These are phyloP conservation scores for Xylaria multiplex DNA, from an alignment of 2,329 filamentous ascomycete genomes.

Conservation along the genomic window DNA sequence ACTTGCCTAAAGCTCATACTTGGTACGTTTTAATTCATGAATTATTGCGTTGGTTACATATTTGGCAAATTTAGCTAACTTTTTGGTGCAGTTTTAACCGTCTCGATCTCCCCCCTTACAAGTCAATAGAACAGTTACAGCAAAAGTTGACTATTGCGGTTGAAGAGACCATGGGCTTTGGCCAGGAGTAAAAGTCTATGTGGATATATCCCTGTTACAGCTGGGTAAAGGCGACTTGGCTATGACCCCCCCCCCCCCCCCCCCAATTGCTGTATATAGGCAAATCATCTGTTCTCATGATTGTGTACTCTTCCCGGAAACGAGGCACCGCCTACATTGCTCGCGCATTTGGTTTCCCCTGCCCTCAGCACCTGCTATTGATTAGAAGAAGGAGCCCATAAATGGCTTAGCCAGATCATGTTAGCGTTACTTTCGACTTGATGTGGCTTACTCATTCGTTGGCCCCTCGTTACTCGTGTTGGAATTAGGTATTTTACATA, in stretches of 20 bases:
- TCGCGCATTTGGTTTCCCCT: conserved; percentile 23
- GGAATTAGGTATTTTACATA: conserved; percentile 24
- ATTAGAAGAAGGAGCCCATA: conserved; percentile 7
- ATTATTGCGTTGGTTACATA: not conserved
- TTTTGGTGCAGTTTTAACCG: conserved; percentile 86
- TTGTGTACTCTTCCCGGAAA: conserved; percentile 4
- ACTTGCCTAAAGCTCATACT: conserved; percentile 96
- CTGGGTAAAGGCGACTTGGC: conserved; percentile 4
- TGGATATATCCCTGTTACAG: conserved; percentile 31
- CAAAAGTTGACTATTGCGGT: conserved; percentile 95
- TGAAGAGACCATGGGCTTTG: conserved; percentile 98
- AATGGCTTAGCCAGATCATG: conserved; percentile 12
- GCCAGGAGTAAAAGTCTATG: conserved; percentile 78
- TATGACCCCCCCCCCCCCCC: too few species aligned
- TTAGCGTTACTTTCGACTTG: conserved; percentile 14
- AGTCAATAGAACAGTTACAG: conserved; percentile 84
- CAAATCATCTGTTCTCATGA: conserved; percentile 37
- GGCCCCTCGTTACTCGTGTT: not conserved
- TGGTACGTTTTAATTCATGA: conserved; percentile 70
- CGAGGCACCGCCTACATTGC: conserved; percentile 6
- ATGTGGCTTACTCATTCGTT: conserved; percentile 22
- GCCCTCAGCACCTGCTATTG: conserved; percentile 1
- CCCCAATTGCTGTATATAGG: conserved; percentile 40
- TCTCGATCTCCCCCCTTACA: conserved; percentile 93
- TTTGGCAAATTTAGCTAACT: conserved; percentile 39